Evolutionary conservation across 768 basidiomycete genomes (phyloP).

Genomic region (Mycena albidolilacea): DNA sequence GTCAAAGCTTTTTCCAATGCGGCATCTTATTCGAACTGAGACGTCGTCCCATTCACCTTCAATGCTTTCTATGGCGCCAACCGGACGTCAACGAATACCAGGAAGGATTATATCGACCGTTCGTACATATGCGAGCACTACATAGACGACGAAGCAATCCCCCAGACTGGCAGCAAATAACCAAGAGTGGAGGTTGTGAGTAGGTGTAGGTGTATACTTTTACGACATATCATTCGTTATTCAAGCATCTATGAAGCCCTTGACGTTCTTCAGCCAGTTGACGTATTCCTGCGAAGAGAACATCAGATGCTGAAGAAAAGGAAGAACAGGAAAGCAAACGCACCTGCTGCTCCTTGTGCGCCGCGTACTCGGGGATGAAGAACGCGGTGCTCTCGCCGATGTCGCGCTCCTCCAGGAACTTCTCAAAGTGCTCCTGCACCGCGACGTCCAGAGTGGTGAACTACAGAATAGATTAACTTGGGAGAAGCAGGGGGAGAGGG

Average conservation of each 20-base stretch:
- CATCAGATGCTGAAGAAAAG: constrained; percentile 27
- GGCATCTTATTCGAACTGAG: too few species aligned
- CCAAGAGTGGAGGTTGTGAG: constrained; percentile 30
- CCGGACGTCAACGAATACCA: too few species aligned
- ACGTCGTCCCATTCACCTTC: too few species aligned
- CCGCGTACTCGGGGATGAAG: constrained; percentile 92
- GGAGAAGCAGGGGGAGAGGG: not conserved
- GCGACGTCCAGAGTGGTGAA: constrained; percentile 91
- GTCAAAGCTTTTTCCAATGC: too few species aligned
- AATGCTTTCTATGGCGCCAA: too few species aligned
- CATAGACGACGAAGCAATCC: too few species aligned
- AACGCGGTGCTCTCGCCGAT: constrained; percentile 85
- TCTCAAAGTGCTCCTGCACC: constrained; percentile 91
- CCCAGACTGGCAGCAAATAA: not conserved
- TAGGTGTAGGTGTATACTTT: constrained; percentile 17
- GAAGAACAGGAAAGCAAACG: constrained; percentile 40
- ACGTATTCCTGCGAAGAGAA: constrained; percentile 83
- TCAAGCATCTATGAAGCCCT: constrained; percentile 80
- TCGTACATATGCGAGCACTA: too few species aligned
- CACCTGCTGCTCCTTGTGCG: constrained; percentile 95
- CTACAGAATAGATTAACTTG: constrained; percentile 50
- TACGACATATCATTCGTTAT: not conserved
- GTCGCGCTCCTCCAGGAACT: constrained; percentile 91
- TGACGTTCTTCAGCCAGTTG: constrained; percentile 87
- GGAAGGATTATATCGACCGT: too few species aligned